Evolutionary conservation across 169 alveolate species (phyloP), one percentile per base, ranked within the genome.

Genomic region (Eimeria tenella): DNA sequence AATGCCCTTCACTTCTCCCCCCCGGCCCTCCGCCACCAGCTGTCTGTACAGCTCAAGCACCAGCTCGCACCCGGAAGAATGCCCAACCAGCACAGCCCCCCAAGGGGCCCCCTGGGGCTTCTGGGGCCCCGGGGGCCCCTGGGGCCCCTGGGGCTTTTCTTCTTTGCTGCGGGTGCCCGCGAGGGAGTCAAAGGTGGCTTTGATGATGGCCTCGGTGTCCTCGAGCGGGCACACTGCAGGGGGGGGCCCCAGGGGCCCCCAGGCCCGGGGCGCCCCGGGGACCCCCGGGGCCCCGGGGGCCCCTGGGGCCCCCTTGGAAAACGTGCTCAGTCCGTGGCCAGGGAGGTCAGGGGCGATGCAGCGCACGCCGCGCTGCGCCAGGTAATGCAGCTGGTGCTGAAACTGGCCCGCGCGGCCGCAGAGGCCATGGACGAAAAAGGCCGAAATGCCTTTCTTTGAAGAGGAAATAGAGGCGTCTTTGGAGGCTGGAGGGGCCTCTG

Each of bases 391-490:
- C 71, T 31, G 58, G 58, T 87, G 93, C 7, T 74, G 70, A 52
- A 87, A 87, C 71, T 87, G 93, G 31, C 86, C 93, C 0, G 86
- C 93, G 2, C 93, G 63, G 83, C 93, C 93, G 6, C 93, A 86
- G 4, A 52, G 55, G 19, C 93, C 93, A 58, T 87, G 93, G 4
- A 87, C 15, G 74, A 87, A 87, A 56, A 87, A 71, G 15, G 68
- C 86, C 17, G 65, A 58, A 58, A 11, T 9, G n/a, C 1, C 10
- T 1, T 9, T 9, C 65, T 58, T 15, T 11, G 65, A 58, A 9
- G n/a, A 1, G 17, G n/a, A 11, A 58, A 58, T 58, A 3, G 17
- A 11, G 50, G 4, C 19, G 42, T 19, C 50, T 25, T 68, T 4
- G 13, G 77, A 13, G 17, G 83, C 83, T 5, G n/a, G n/a, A 15